phyloP scores from a whole-genome alignment of 148 eudicot genomes.

The Rhododendron henanense region DNA sequence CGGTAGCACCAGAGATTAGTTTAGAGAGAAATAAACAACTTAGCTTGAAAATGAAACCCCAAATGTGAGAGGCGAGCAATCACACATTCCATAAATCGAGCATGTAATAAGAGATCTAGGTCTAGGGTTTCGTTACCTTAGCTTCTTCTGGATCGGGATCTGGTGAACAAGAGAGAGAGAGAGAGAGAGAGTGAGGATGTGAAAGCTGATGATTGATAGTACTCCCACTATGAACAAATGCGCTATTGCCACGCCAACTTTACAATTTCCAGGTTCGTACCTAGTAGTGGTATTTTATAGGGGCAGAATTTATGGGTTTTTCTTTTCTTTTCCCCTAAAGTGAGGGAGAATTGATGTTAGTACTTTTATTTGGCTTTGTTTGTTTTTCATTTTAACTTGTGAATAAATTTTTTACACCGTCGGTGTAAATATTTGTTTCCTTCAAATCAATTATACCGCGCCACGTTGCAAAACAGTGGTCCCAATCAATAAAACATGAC shows the following conservation, averaged over 20 bases:
- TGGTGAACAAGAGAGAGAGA: neutral
- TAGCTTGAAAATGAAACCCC: neutral
- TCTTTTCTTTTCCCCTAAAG: no score
- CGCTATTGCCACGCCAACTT: neutral
- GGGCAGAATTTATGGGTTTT: neutral
- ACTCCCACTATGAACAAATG: neutral
- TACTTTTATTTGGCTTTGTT: no score
- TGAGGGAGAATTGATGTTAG: no score
- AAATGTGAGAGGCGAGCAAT: neutral
- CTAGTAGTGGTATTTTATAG: neutral
- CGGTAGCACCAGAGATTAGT: neutral
- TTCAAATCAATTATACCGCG: no score
- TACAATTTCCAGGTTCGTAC: neutral
- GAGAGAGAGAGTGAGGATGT: neutral
- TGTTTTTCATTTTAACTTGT: no score
- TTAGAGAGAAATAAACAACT: neutral
- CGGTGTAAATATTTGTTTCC: no score
- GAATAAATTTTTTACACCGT: no score
- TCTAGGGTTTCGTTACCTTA: neutral
- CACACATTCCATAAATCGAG: neutral
- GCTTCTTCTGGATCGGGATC: conserved; percentile 8
- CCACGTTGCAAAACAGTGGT: no score
- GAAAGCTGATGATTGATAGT: neutral
- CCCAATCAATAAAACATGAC: no score
- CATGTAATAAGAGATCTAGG: neutral